Evolutionary conservation across 2,329 filamentous ascomycete genomes (phyloP), one percentile per base, ranked within the genome.

Genomic region (Talaromyces marneffei): DNA sequence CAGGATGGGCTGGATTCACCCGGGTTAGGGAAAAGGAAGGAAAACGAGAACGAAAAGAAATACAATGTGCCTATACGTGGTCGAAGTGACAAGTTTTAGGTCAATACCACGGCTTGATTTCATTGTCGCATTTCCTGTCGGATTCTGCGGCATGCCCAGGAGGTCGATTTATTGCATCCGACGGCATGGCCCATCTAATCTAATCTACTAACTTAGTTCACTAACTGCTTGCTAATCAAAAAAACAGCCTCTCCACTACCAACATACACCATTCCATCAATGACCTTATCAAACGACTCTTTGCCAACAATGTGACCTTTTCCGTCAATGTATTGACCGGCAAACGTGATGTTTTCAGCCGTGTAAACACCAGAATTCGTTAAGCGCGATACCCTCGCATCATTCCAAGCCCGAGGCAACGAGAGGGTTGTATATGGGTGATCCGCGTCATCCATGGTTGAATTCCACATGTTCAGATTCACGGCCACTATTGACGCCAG

Each of bases 381-480:
- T 35, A 48, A 46, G 37, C 58, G 53, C n/a, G 16, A 55, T 18
- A 60, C 14, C 16, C 33, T 25, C 5, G 52, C 27, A 33, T 40
- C 18, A 10, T 25, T 31, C 33, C 40, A 56, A 39, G 9, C 18
- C 8, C 12, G 10, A 25, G 40, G 25, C 7, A 35, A 10, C 40
- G n/a, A 20, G 18, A 33, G 14, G 3, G 23, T 35, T 14, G 35
- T 54, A 18, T 60, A 31, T 6, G 27, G 48, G 16, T 16, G 9
- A 18, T 55, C 29, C 27, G 23, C 18, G 16, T 29, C 27, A 48
- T 50, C 31, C 2, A 20, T 37, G 12, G 20, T 29, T 27, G 56
- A 58, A 16, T 50, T 50, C 29, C 40, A 50, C 56, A 50, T 50
- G 16, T 53, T 20, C 31, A 55, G n/a, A 39, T 53, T 60, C 33